phyloP scores from a whole-genome alignment of 2,329 filamentous ascomycete species.

The Botrytis cinerea region DNA sequence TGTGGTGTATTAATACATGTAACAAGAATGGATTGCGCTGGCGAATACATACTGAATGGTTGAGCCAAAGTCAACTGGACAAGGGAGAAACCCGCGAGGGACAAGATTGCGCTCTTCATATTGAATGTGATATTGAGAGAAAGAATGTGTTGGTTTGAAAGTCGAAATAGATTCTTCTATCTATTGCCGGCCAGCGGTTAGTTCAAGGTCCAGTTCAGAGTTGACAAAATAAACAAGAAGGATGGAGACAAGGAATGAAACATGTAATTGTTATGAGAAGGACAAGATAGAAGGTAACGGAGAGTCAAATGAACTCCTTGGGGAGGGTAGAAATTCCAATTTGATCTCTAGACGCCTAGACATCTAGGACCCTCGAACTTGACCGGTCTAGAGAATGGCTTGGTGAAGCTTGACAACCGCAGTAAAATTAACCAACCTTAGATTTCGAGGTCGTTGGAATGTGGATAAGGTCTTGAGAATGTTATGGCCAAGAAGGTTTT shows the following conservation, averaged over 20 bases:
- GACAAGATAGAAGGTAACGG: background rate
- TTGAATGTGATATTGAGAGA: constrained; percentile 29
- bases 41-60: constrained; percentile 38
- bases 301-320: background rate
- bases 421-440: constrained; percentile 10
- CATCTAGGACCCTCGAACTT: background rate
- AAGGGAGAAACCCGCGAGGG: constrained; percentile 45
- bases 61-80: constrained; percentile 47
- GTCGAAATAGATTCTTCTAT: constrained; percentile 5
- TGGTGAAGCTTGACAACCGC: background rate
- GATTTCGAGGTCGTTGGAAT: constrained; percentile 6
- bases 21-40: background rate
- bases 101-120: constrained; percentile 50
- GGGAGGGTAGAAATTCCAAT: background rate
- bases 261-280: background rate
- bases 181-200: constrained; percentile 21
- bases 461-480: constrained; percentile 7
- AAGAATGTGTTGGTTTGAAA: background rate
- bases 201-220: background rate
- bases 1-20: constrained; percentile 10
- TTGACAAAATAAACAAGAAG: background rate
- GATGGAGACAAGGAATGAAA: background rate
- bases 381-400: background rate
- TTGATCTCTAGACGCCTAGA: background rate
- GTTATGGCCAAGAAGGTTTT: background rate